These are phyloP conservation scores for Panus rudis DNA, from an alignment of 768 basidiomycete species.

Conservation along the genomic window DNA sequence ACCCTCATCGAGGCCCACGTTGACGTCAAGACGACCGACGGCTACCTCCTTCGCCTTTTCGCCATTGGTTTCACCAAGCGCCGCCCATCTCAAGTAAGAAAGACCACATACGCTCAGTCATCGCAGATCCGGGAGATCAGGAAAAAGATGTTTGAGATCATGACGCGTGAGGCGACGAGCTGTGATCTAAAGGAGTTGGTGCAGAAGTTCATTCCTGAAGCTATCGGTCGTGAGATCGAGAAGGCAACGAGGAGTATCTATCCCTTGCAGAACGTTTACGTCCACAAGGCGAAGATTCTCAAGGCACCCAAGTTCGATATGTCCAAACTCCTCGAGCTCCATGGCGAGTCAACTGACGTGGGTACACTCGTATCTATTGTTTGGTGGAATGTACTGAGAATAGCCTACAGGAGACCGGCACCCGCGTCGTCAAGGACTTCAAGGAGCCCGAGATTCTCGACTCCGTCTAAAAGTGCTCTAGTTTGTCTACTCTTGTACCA, in stretches of 20 bases:
- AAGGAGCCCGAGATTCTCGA: constrained; percentile 95
- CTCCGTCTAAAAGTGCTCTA: constrained; percentile 63
- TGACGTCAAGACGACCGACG: constrained; percentile 98
- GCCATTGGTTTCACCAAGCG: constrained; percentile 99
- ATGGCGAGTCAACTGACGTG: constrained; percentile 92
- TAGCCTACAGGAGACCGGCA: constrained; percentile 76
- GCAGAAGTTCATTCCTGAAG: constrained; percentile 98
- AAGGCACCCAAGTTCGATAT: constrained; percentile 97
- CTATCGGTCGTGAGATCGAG: constrained; percentile 99
- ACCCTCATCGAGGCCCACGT: constrained; percentile 97
- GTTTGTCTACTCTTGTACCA: constrained; percentile 32
- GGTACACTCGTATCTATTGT: constrained; percentile 27
- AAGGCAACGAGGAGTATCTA: constrained; percentile 95
- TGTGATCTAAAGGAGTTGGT: constrained; percentile 98
- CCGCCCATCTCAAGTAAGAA: constrained; percentile 91
- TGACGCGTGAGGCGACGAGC: constrained; percentile 90
- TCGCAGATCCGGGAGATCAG: constrained; percentile 95
- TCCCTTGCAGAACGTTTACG: constrained; percentile 97
- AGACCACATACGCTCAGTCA: constrained; percentile 97
- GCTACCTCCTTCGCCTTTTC: constrained; percentile 98
- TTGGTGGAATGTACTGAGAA: constrained; percentile 8
- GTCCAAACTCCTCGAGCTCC: constrained; percentile 91
- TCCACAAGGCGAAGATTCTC: constrained; percentile 98
- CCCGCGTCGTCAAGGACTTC: constrained; percentile 91
- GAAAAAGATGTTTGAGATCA: constrained; percentile 99